Conservation (phyloP, 306 rosid species). For the Malus sieversii region DNA sequence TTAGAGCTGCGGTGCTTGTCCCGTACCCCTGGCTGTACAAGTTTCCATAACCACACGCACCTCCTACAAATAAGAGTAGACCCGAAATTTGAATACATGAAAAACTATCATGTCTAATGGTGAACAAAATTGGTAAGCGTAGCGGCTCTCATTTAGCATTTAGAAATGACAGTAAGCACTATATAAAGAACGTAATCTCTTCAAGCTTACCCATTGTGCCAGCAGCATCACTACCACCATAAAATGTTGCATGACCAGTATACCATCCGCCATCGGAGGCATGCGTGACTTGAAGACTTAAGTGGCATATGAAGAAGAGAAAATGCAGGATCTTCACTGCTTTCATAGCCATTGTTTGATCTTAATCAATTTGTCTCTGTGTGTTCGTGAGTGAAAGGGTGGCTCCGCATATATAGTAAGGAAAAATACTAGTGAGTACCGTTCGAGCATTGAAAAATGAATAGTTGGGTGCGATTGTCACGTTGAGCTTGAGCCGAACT, state of each 20-base stretch:
- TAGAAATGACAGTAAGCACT: background rate
- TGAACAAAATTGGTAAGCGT: background rate
- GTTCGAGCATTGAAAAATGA: background rate
- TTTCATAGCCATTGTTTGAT: background rate
- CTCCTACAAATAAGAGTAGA: slow-evolving; percentile 12
- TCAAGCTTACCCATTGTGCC: slow-evolving; percentile 37
- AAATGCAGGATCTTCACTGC: slow-evolving; percentile 10
- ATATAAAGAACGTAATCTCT: too few relatives aligned
- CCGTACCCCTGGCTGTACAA: slow-evolving; percentile 42
- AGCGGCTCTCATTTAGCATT: background rate
- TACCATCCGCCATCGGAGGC: slow-evolving; percentile 18
- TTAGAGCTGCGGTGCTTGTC: slow-evolving; percentile 32
- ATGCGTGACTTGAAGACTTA: background rate
- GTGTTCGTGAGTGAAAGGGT: background rate
- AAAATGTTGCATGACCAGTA: slow-evolving; percentile 34
- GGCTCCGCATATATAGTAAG: background rate
- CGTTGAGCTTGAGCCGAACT: slow-evolving; percentile 7
- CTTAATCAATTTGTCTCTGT: background rate
- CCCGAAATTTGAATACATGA: background rate
- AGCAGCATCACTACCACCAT: slow-evolving; percentile 35
- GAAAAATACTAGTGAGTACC: background rate
- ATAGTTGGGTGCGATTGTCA: slow-evolving; percentile 8
- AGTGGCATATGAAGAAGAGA: background rate
- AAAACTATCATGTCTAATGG: background rate
- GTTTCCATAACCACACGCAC: slow-evolving; percentile 40